Percentiles rank a stretch among this genome's conserved stretches.
These are phyloP conservation scores for Halophytophthora batemanensis DNA, from an alignment of 352 stramenopile genomes.

Conservation along the genomic window DNA sequence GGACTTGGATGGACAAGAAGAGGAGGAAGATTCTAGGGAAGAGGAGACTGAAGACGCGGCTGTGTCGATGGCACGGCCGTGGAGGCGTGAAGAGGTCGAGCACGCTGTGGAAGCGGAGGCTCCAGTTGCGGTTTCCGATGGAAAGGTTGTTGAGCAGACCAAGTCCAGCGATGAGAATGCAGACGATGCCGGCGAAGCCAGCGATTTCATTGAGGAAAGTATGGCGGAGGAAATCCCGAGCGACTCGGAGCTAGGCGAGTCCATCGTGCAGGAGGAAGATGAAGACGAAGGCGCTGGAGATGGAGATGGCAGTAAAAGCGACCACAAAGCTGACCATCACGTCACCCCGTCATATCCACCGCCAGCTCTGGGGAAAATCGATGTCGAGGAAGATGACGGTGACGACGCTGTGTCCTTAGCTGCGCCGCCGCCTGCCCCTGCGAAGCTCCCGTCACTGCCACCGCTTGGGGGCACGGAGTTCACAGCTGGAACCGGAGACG, in stretches of 20 bases:
- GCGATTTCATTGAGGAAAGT: constrained; percentile 42
- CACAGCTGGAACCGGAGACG: constrained; percentile 26
- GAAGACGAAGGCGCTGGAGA: constrained; percentile 16
- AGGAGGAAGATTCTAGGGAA: constrained; percentile 1
- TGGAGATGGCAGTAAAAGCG: constrained; percentile 9
- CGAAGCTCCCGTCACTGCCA: constrained; percentile 22
- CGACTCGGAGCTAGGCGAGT: constrained; percentile 57
- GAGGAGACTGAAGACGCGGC: background rate
- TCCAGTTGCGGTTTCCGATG: background rate
- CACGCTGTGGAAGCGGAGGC: background rate
- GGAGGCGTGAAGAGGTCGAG: constrained; percentile 8
- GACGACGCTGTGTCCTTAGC: constrained; percentile 14
- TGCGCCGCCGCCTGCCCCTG: constrained; percentile 24
- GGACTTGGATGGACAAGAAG: constrained; percentile 3
- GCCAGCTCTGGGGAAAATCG: constrained; percentile 5
- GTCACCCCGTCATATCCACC: constrained; percentile 1
- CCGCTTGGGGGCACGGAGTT: constrained; percentile 9
- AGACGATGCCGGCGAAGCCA: constrained; percentile 20
- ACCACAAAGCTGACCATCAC: constrained; percentile 8
- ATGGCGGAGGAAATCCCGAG: constrained; percentile 55
- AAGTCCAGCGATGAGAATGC: too few species aligned
- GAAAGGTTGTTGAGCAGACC: constrained; percentile 2
- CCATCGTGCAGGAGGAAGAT: constrained; percentile 22
- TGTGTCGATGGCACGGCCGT: background rate
- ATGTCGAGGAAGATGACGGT: constrained; percentile 2